Evolutionary conservation across 805 yeast species (phyloP), one percentile per base, ranked within the genome.

Genomic region (Cyberlindnera mrakii): DNA sequence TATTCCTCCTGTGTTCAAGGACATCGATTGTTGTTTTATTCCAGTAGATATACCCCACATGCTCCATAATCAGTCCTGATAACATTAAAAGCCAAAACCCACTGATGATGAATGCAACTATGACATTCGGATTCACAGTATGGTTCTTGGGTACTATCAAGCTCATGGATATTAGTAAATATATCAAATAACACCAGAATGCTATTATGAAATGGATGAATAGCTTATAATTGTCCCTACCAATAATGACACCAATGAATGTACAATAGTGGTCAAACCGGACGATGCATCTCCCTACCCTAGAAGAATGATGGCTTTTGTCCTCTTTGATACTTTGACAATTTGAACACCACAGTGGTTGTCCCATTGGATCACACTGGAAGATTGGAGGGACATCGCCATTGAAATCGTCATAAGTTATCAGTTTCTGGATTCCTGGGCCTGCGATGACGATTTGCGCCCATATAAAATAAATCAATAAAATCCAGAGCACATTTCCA

Each of bases 181-280:
- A 62, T 1, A 76, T 39, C 34, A 77, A 67, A 35, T 65, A 57
- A 3, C 59, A 18, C 23, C 63, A 59, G 27, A 70, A 60, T 52
- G 67, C 65, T 5, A 68, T 34, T 29, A 73, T 54, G 52, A 73
- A 81, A 47, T 75, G 78, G 3, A 80, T 40, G 53, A 89, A 89
- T 25, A 68, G 63, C 39, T 72, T 57, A 57, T 78, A 78, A 61
- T 91, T 90, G 32, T 65, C 59, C 45, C 75, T 73, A 0, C 96
- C 96, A 35, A 90, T 76, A 5, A 78, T 75, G 0, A 72, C 59
- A 1, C 95, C 95, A 0, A 91, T 62, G 82, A 87, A 88, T 0
- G 78, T 56, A 58, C 98, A 90, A 54, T 72, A 82, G 59, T 90
- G 98, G 62, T 90, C 98, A 69, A 85, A 83, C 44, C 74, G 70